Evolutionary conservation across 148 eudicot genomes (phyloP).

Genomic region (Camellia granthamiana): DNA sequence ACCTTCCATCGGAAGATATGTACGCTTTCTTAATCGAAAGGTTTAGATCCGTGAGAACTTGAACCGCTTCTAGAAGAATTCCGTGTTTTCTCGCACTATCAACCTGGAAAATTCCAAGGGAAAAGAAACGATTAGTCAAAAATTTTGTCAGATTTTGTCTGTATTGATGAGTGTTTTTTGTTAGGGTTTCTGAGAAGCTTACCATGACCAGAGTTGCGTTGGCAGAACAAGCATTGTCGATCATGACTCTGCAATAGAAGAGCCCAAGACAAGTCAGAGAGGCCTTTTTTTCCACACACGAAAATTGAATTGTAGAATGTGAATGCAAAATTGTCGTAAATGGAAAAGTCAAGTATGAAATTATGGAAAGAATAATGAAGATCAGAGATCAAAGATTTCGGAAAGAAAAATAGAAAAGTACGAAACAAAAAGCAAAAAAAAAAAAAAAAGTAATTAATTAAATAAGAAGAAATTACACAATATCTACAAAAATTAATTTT

Average conservation of each 20-base stretch:
- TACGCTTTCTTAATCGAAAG: slow-evolving; percentile 78
- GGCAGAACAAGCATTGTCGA: slow-evolving; percentile 80
- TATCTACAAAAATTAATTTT: not conserved
- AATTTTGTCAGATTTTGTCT: not conserved
- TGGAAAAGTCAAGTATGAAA: slow-evolving; percentile 15
- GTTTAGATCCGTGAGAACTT: slow-evolving; percentile 84
- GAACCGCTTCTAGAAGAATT: slow-evolving; percentile 84
- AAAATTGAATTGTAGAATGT: slow-evolving; percentile 18
- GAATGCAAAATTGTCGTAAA: slow-evolving; percentile 10
- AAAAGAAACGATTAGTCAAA: not conserved
- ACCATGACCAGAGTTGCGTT: slow-evolving; percentile 79
- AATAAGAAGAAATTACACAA: not conserved
- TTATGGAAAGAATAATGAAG: not conserved
- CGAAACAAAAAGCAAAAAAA: not conserved
- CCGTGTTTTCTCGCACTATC: slow-evolving; percentile 91
- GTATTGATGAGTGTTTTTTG: not conserved
- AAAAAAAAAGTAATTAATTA: not conserved
- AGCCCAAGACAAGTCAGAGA: slow-evolving; percentile 7
- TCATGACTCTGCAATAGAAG: slow-evolving; percentile 56
- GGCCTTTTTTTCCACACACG: not conserved
- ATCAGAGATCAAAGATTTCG: not conserved
- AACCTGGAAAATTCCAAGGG: slow-evolving; percentile 35
- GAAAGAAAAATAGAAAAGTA: slow-evolving; percentile 6
- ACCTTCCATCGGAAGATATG: slow-evolving; percentile 84
- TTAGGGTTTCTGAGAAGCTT: slow-evolving; percentile 6